These are phyloP conservation scores for Lithohypha guttulata DNA, from an alignment of 2,329 filamentous ascomycete genomes.

Conservation along the genomic window DNA sequence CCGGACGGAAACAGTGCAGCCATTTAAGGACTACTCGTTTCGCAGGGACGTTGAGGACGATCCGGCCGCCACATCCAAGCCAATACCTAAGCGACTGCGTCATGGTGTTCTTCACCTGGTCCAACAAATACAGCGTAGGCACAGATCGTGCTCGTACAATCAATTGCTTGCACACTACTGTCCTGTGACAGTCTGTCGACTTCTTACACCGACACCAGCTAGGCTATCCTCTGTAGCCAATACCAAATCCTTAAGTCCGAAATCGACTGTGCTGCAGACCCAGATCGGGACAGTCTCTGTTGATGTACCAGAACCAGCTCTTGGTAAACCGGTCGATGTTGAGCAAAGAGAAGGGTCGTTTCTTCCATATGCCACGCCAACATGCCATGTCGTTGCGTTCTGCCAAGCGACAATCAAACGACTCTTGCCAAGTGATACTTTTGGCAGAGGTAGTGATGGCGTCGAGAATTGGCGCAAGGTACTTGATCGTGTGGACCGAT, in stretches of 20 bases:
- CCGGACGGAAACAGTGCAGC: conserved; percentile 52
- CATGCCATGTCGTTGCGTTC: conserved; percentile 67
- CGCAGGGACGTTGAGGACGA: conserved; percentile 63
- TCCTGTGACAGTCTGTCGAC: no score
- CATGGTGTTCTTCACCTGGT: conserved; percentile 52
- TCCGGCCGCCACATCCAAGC: conserved; percentile 13
- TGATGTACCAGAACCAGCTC: neutral
- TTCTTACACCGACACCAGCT: no score
- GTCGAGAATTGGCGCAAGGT: conserved; percentile 52
- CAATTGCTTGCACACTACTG: conserved; percentile 74
- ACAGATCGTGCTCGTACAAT: conserved; percentile 67
- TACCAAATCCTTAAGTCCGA: no score
- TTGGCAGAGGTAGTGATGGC: conserved; percentile 49
- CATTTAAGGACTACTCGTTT: conserved; percentile 72
- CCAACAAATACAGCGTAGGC: conserved; percentile 56
- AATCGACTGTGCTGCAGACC: no score
- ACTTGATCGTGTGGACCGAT: conserved; percentile 61
- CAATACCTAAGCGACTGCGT: conserved; percentile 45
- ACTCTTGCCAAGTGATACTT: conserved; percentile 65
- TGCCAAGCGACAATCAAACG: conserved; percentile 65
- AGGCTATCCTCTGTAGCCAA: no score
- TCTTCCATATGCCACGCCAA: conserved; percentile 45
- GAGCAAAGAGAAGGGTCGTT: conserved; percentile 8
- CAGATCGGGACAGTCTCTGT: no score
- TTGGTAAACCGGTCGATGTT: no score